These are phyloP conservation scores for Aspergillus sp. DNA, from an alignment of 2,329 filamentous ascomycete genomes.

Conservation along the genomic window DNA sequence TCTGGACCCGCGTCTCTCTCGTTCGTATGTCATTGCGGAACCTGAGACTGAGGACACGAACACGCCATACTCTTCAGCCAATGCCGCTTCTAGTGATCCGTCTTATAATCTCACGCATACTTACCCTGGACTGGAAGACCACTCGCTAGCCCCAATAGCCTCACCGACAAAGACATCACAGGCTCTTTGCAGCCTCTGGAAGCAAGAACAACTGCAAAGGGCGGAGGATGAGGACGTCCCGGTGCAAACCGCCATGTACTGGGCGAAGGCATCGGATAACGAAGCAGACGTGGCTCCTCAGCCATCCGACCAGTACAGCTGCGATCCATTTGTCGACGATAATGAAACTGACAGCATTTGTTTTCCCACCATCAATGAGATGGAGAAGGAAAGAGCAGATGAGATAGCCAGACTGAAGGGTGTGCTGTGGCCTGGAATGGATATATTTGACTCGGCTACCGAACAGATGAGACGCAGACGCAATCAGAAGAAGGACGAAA, in stretches of 20 bases:
- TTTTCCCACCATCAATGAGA: constrained; percentile 22
- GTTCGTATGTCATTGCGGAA: constrained; percentile 13
- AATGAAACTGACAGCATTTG: constrained; percentile 19
- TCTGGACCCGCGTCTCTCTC: constrained; percentile 33
- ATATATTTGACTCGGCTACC: constrained; percentile 54
- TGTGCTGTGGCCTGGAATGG: constrained; percentile 54
- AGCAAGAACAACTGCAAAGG: constrained; percentile 18
- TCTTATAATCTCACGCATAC: neutral
- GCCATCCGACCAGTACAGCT: constrained; percentile 12
- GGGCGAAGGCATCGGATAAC: constrained; percentile 7
- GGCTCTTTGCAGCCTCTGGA: constrained; percentile 11
- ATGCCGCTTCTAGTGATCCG: constrained; percentile 6
- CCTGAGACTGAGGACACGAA: constrained; percentile 3
- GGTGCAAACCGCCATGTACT: constrained; percentile 17
- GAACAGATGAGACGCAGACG: constrained; percentile 51
- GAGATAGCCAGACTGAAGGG: constrained; percentile 50
- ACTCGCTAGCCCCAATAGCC: neutral
- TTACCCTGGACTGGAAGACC: constrained; percentile 4
- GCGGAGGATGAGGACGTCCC: constrained; percentile 18
- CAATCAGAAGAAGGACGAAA: constrained; percentile 54
- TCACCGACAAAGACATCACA: constrained; percentile 2
- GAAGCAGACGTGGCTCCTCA: constrained; percentile 4
- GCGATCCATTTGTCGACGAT: constrained; percentile 26
- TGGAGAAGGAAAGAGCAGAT: constrained; percentile 35
- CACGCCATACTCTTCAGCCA: constrained; percentile 7